These are phyloP conservation scores for Sodiomyces alkalinus DNA, from an alignment of 2,329 filamentous ascomycete genomes.

Conservation along the genomic window DNA sequence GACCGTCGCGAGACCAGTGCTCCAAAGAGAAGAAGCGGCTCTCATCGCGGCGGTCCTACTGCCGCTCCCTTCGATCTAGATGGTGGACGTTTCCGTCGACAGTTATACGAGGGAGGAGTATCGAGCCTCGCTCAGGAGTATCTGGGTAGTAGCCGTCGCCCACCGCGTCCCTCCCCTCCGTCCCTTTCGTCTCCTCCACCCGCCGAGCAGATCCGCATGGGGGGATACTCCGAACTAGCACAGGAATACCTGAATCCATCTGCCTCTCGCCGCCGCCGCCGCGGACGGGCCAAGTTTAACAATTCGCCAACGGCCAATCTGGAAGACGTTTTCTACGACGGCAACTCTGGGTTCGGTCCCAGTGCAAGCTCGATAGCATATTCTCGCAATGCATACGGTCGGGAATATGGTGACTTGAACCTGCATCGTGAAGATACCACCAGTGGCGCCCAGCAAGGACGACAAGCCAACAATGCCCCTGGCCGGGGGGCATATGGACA, in stretches of 20 bases:
- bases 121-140: not conserved
- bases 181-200: too few species aligned
- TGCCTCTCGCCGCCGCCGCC: not conserved
- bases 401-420: too few species aligned
- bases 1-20: not conserved
- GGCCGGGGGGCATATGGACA: too few species aligned
- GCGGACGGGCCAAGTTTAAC: too few species aligned
- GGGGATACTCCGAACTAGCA: not conserved
- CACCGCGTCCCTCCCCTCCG: not conserved
- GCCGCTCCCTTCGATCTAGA: not conserved
- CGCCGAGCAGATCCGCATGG: not conserved
- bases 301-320: too few species aligned
- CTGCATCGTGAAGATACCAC: too few species aligned
- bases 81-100: conserved; percentile 1
- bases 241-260: not conserved
- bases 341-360: too few species aligned
- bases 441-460: too few species aligned
- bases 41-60: not conserved
- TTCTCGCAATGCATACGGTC: too few species aligned
- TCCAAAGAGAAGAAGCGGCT: not conserved
- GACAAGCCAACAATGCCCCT: too few species aligned
- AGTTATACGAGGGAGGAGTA: not conserved
- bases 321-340: too few species aligned
- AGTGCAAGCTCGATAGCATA: too few species aligned
- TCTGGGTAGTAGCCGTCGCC: not conserved